Evolutionary conservation across 257 asterid species (phyloP), one percentile per base, ranked within the genome.

Genomic region (Lithospermum erythrorhizon): DNA sequence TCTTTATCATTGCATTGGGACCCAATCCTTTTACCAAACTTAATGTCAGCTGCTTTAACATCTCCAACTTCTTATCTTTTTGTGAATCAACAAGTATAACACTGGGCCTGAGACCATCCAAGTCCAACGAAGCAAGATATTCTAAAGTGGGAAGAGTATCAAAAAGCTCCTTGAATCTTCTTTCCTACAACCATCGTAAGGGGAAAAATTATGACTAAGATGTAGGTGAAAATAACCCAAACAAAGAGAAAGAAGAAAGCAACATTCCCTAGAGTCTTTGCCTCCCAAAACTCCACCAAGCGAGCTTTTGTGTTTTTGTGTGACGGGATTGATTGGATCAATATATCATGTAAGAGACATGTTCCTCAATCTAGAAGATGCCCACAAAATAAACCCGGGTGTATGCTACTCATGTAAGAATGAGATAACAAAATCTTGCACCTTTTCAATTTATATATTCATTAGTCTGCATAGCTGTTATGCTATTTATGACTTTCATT

Each of bases 91-190:
- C 97, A 66, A 85, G 72, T 78, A 90, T 90, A 69, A 83, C 93
- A 70, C 75, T 79, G 53, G 94, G 94, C 70, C 84, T 76, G 55
- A 85, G 79, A 76, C 97, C 94, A 68, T 90, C 97, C 24, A 74
- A 75, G 23, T 81, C 96, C 79, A 90, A 72, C 65, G 83, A 64
- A 53, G 79, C 80, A 64, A 90, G 95, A 74, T 85, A 96, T 51
- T 83, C 96, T 63, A 87, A 68, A 69, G 96, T 70, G 62, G 97
- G 97, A 64, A 87, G 71, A 63, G 80, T 68, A 63, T 90, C 90
- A 72, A 84, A 87, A 65, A 78, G 86, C 81, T 87, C 96, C 85
- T 82, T 90, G 77, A 87, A 80, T 82, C 96, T 82, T 87, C 90
- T 82, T 82, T 87, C 97, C 97, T 89, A 68, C 81, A 79, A 65